These are phyloP conservation scores for Cladorrhinum samala DNA, from an alignment of 495 filamentous ascomycete genomes.

Conservation along the genomic window DNA sequence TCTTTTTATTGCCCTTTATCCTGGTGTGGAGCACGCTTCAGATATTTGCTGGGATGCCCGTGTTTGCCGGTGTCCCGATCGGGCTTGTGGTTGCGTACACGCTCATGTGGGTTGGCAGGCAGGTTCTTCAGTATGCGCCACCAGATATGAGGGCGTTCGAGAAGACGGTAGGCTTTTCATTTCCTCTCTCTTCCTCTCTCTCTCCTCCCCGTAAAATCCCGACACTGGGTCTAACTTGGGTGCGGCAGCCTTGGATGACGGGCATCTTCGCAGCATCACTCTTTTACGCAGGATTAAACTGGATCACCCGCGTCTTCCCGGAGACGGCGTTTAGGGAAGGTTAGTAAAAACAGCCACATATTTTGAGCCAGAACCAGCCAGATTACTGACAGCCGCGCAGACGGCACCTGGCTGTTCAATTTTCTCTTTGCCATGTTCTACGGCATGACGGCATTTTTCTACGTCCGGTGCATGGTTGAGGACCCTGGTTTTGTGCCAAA, in stretches of 20 bases:
- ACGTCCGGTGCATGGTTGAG: constrained; percentile 71
- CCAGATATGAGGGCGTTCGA: constrained; percentile 81
- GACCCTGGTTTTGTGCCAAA: constrained; percentile 97
- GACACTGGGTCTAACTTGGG: neutral
- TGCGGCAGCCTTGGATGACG: constrained; percentile 70
- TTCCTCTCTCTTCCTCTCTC: too few species aligned
- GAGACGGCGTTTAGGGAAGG: constrained; percentile 40
- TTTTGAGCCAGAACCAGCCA: neutral
- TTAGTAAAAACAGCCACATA: constrained; percentile 10
- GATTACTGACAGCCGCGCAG: constrained; percentile 9
- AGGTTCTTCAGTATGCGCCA: constrained; percentile 72
- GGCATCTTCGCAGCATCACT: constrained; percentile 87
- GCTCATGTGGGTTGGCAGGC: constrained; percentile 73
- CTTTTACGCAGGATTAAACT: constrained; percentile 76
- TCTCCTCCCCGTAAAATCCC: neutral
- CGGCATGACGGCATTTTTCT: constrained; percentile 73
- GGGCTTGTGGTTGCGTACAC: constrained; percentile 57
- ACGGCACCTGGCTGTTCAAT: constrained; percentile 63
- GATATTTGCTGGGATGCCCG: constrained; percentile 65
- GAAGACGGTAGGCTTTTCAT: constrained; percentile 60
- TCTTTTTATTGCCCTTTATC: constrained; percentile 83
- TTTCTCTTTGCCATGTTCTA: constrained; percentile 61
- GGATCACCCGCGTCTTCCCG: constrained; percentile 66
- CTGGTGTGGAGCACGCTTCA: constrained; percentile 62
- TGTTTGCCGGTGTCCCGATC: constrained; percentile 70